These are phyloP conservation scores for Russula emetica DNA, from an alignment of 768 basidiomycete genomes.

Conservation along the genomic window DNA sequence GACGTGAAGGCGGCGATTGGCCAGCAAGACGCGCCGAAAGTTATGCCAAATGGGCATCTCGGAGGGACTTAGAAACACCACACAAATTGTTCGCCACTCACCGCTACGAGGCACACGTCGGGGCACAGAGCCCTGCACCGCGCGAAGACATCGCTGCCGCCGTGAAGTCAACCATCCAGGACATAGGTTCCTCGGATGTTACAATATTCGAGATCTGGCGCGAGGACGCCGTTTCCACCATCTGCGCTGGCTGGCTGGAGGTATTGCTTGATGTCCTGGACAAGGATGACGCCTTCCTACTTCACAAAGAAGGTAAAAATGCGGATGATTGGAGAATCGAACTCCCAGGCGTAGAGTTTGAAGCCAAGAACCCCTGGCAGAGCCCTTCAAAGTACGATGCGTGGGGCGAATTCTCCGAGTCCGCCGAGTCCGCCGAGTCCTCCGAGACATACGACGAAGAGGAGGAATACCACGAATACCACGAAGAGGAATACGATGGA, in stretches of 20 bases:
- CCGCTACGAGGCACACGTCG: constrained; percentile 48
- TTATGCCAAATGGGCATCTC: constrained; percentile 31
- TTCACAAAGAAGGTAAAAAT: constrained; percentile 24
- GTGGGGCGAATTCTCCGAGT: constrained; percentile 12
- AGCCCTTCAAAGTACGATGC: not conserved
- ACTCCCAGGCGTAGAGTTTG: constrained; percentile 30
- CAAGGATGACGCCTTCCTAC: constrained; percentile 14
- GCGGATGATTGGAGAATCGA: constrained; percentile 28
- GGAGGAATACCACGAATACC: not conserved
- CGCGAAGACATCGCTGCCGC: constrained; percentile 46
- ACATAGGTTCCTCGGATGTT: constrained; percentile 46
- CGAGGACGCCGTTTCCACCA: constrained; percentile 42
- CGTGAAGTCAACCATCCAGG: constrained; percentile 53
- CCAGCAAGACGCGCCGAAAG: constrained; percentile 31
- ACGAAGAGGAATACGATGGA: not conserved
- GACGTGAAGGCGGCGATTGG: constrained; percentile 39
- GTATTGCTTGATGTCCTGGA: constrained; percentile 47
- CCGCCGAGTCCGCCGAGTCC: not conserved
- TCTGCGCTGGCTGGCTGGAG: constrained; percentile 64
- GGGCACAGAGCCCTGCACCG: constrained; percentile 42
- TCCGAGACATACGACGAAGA: not conserved
- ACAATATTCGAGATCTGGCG: constrained; percentile 43
- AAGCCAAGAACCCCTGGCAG: constrained; percentile 20
- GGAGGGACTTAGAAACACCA: constrained; percentile 21
- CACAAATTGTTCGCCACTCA: constrained; percentile 51